Evolutionary conservation across 1,139 yeast genomes (phyloP).

Genomic region (Spencermartinsiella ligniputridi): DNA sequence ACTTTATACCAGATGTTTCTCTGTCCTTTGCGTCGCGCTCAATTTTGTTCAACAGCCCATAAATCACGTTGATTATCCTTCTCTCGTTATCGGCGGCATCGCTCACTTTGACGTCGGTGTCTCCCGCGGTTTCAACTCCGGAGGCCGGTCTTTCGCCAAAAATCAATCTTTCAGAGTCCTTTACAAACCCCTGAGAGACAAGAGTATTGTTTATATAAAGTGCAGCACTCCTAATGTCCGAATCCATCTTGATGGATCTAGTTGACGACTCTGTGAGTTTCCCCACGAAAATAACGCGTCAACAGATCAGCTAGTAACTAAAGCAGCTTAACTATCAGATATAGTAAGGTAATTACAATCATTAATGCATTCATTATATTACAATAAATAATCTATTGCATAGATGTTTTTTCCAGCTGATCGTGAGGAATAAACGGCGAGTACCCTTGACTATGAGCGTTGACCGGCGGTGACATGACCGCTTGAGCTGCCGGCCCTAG

Average conservation of each 20-base stretch:
- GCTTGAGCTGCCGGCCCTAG: constrained; percentile 39
- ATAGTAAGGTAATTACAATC: too few species aligned
- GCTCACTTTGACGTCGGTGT: not conserved
- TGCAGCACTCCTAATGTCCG: constrained; percentile 26
- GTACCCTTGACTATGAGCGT: constrained; percentile 11
- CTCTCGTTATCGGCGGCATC: constrained; percentile 18
- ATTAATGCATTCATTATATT: too few species aligned
- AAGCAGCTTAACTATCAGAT: too few species aligned
- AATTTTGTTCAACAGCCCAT: constrained; percentile 26
- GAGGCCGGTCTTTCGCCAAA: constrained; percentile 13
- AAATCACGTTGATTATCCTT: constrained; percentile 26
- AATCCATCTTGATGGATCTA: too few species aligned
- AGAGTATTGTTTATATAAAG: constrained; percentile 26
- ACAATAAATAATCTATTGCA: not conserved
- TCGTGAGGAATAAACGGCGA: constrained; percentile 21
- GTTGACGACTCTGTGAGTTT: too few species aligned
- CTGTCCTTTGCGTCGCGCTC: constrained; percentile 20
- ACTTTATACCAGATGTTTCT: constrained; percentile 12
- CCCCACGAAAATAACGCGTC: too few species aligned
- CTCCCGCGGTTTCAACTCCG: not conserved
- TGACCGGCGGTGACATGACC: constrained; percentile 24
- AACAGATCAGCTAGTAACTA: too few species aligned
- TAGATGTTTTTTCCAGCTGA: constrained; percentile 3
- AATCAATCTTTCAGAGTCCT: constrained; percentile 22
- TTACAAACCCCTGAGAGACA: constrained; percentile 26